Base-by-base conservation (phyloP, 202 grass and related monocot genomes). In the Miscanthus sacchariflorus region DNA sequence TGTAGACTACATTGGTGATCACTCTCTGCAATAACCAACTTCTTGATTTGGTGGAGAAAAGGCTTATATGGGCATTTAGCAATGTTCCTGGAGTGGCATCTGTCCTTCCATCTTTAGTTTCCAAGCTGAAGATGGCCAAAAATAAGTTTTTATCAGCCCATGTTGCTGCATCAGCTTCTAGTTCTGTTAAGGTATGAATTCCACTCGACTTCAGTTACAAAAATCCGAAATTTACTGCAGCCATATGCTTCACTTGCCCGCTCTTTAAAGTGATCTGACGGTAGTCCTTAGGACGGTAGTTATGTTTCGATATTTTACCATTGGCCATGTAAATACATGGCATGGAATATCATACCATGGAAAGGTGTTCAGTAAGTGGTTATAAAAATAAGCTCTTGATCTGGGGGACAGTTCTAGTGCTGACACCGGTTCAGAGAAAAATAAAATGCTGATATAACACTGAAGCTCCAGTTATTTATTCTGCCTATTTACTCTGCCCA, bases 21-120 rank as follows among this genome's bases (percentile, higher is more conserved):
- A 90, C 91, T 65, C 50, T 97, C 76, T 95, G 95, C 81, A 99
- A 99, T 76, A 97, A 99, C 87, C 93, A 99, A 92, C 93, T 97
- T 72, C 86, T 99, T 59, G 94, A 99, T 84, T 89, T 95, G 72
- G 76, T 97, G 79, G 97, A 99, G 89, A 91, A 95, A 76, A 95
- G 88, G 82, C 79, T 99, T 81, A 88, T 95, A 54, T 96, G 93
- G 94, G 76, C 93, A 56, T 86, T 99, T 72, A 81, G 93, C 76
- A 78, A 83, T 78, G 61, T 91, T 74, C 93, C 97, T 82, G 88
- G 88, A 83, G 79, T 95, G 76, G 83, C 93, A 80, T 90, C 90
- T 18, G 25, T 90, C 50, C 88, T 99, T 74, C 93, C 93, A 18
- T 84, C 81, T 83, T 90, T 99, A 72, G 88, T 91, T 68, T 43